Conservation (phyloP, 2,329 filamentous ascomycete genomes). For the Stylonectria norvegica region DNA sequence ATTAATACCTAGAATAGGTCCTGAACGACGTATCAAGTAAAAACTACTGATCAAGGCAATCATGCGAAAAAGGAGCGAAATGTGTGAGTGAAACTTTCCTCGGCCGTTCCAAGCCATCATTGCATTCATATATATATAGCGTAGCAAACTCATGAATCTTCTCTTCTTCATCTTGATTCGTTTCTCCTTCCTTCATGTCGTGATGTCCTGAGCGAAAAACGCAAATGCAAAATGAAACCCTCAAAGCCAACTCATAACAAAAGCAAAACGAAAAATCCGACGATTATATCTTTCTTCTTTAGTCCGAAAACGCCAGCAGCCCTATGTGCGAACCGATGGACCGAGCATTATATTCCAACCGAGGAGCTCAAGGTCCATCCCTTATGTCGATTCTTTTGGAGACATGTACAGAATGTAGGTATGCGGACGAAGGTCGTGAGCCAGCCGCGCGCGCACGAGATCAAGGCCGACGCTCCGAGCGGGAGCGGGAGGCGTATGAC, state of each 20-base stretch:
- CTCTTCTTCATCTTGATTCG: neutral
- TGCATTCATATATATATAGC: neutral
- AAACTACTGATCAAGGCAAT: no score
- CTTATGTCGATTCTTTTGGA: constrained; percentile 17
- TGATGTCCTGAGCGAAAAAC: constrained; percentile 15
- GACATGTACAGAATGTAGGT: constrained; percentile 24
- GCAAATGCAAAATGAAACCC: constrained; percentile 13
- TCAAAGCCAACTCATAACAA: constrained; percentile 13
- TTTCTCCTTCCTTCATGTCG: constrained; percentile 15
- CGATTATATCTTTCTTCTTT: constrained; percentile 17
- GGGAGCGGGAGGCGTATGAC: constrained; percentile 32
- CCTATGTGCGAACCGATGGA: constrained; percentile 11
- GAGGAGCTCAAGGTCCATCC: constrained; percentile 13
- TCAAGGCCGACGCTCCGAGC: constrained; percentile 19
- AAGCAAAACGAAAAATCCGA: constrained; percentile 5
- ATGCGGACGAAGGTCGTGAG: constrained; percentile 6
- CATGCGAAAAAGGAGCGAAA: no score
- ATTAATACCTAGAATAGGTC: no score
- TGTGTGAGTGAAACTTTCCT: neutral
- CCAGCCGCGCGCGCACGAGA: constrained; percentile 8
- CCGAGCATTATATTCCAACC: constrained; percentile 17
- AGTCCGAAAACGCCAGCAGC: constrained; percentile 24
- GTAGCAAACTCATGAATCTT: constrained; percentile 16
- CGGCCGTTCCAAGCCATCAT: neutral
- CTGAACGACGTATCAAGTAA: no score